Percentiles rank a stretch among this genome's conserved stretches.
These are phyloP conservation scores for Rhizopogon sp. DNA, from an alignment of 768 basidiomycete species.

Conservation along the genomic window DNA sequence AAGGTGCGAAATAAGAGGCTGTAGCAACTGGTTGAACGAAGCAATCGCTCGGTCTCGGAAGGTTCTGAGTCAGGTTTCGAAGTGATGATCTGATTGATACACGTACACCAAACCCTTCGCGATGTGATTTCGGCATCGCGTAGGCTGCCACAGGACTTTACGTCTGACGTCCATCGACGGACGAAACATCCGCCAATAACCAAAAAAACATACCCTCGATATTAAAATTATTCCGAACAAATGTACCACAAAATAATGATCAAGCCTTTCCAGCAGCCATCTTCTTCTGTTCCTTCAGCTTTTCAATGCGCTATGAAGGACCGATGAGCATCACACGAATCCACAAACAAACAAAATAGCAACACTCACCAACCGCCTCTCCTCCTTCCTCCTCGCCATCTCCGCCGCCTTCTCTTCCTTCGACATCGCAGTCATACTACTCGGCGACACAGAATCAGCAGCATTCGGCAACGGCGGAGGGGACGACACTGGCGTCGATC, in stretches of 20 bases:
- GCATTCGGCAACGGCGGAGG: constrained; percentile 5
- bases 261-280: constrained; percentile 20
- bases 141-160: too few species aligned
- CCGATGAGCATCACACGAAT: neutral
- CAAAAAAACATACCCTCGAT: too few species aligned
- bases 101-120: too few species aligned
- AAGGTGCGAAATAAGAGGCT: constrained; percentile 18
- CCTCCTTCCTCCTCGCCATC: constrained; percentile 88
- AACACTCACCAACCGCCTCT: constrained; percentile 72
- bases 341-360: neutral
- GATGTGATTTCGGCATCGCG: too few species aligned
- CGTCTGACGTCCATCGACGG: too few species aligned
- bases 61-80: too few species aligned
- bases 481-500: constrained; percentile 23
- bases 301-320: constrained; percentile 58
- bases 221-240: too few species aligned
- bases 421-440: constrained; percentile 45
- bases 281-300: constrained; percentile 79
- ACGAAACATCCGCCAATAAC: too few species aligned
- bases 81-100: too few species aligned
- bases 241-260: neutral
- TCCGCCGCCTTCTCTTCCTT: constrained; percentile 95
- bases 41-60: constrained; percentile 20
- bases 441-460: constrained; percentile 10
- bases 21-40: constrained; percentile 24